Evolutionary conservation across 2,329 filamentous ascomycete species (phyloP), one percentile per base, ranked within the genome.

Genomic region (Colletotrichum musae): DNA sequence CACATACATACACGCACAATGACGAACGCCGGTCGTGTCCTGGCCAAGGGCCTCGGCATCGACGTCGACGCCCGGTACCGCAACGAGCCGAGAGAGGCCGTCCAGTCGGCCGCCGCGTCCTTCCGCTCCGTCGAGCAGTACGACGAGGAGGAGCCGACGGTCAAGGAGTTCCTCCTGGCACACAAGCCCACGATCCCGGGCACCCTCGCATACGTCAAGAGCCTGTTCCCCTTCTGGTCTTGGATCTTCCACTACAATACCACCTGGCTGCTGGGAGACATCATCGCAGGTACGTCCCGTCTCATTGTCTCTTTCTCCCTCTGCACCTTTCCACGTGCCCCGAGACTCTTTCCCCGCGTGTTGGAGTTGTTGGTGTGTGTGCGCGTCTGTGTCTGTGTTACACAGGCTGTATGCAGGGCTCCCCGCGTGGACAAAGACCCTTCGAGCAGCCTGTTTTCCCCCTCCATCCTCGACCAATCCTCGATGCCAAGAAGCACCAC

Each of bases 151-250:
- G 82, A 84, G 68, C 81, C 81, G 7, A 83, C 82, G 10, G 77
- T 83, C n/a, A 71, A 66, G 6, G 82, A 84, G 68, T 84, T 80
- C 68, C 65, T 84, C n/a, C 70, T 74, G 16, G 80, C 83, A 58
- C 74, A 82, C 16, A 75, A 77, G 0, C 82, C 83, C 3, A 75
- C 79, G 1, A 21, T 69, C n/a, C 74, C 70, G 1, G 76, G 76
- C 6, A 62, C 80, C 7, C 74, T 70, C 6, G 64, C 62, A 43
- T 85, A 85, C 70, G 43, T 84, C 58, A 77, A 75, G 66, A 79
- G 77, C 70, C 75, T 87, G 18, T 86, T 87, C 70, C 85, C 85
- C 2, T 87, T 86, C 73, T 73, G 82, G 67, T 78, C 77, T 15
- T 87, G 85, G 85, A 84, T 86, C 62, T 81, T 81, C 71, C 85